A percentile compares a stretch with the other conserved stretches of the same genome.
phyloP scores from a whole-genome alignment of 2,329 filamentous ascomycete species.

The Stachybotrys chartarum region DNA sequence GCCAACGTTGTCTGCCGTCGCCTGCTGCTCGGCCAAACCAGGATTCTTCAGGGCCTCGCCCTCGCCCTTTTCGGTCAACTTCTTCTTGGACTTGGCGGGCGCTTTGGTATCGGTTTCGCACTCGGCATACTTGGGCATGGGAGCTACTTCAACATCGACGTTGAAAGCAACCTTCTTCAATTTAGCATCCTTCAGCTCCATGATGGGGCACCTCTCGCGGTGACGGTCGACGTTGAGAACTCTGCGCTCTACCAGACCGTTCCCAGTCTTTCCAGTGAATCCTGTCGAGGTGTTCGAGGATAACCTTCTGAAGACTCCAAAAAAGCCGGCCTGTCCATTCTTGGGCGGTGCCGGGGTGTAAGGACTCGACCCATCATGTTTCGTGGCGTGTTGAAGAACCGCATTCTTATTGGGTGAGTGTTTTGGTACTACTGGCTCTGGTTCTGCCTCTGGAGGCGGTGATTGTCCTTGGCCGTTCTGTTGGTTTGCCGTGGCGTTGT shows the following conservation, averaged over 20 bases:
- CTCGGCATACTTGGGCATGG: conserved; percentile 71
- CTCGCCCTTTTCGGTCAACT: conserved; percentile 62
- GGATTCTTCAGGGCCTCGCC: conserved; percentile 66
- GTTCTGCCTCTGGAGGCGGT: conserved; percentile 24
- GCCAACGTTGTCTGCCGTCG: conserved; percentile 30
- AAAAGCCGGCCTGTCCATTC: conserved; percentile 59
- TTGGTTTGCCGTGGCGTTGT: conserved; percentile 22
- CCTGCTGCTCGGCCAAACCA: conserved; percentile 45
- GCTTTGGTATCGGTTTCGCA: conserved; percentile 37
- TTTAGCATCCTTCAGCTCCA: conserved; percentile 73
- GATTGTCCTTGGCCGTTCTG: conserved; percentile 3
- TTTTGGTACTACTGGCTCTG: conserved; percentile 32
- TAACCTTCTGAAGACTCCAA: conserved; percentile 75
- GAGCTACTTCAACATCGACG: conserved; percentile 94
- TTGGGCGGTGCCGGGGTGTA: conserved; percentile 72
- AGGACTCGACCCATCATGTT: conserved; percentile 53
- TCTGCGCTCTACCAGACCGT: conserved; percentile 70
- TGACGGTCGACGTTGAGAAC: conserved; percentile 79
- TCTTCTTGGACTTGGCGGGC: conserved; percentile 51
- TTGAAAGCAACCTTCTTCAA: conserved; percentile 87
- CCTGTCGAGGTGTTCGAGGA: conserved; percentile 54
- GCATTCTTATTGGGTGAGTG: conserved; percentile 47
- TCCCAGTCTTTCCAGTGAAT: conserved; percentile 25
- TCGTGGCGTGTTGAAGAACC: conserved; percentile 49
- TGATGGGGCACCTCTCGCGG: conserved; percentile 70